Base-by-base conservation (phyloP, 176 grass and related monocot genomes). In the Dendrocalamus sinicus region DNA sequence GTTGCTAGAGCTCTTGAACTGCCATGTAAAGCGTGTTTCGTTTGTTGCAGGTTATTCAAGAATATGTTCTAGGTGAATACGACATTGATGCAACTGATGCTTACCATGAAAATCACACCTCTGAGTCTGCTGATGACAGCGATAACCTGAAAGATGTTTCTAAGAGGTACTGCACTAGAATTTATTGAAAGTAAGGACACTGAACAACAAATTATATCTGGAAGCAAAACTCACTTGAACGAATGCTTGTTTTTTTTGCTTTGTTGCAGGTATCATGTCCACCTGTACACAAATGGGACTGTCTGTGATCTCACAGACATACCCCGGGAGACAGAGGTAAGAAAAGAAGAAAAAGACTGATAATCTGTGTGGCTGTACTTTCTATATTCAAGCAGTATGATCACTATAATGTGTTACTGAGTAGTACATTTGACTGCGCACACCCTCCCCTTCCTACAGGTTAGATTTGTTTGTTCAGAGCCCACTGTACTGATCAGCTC, bases 61-160 rank as follows among this genome's bases (percentile, higher is more conserved):
- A 99, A 86, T 99, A 94, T 91, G 84, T 99, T 84, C 85, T 99
- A 88, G 96, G 96, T 10, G 69, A 88, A 85, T 99, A 87, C 54
- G 93, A 94, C 13, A 52, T 83, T 57, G 90, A 99, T 62, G 96
- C 90, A 67, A 99, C 96, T 53, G 67, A 68, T 75, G 75, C 73
- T 41, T 91, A 89, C 66, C 87, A 94, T 70, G 82, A 99, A 40
- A 99, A 99, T 59, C 89, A 73, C 50, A 89, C 81, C 72, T 86
- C 91, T 80, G 62, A 80, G 17, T 88, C 85, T 69, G 67, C 81
- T 44, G 74, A 91, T 17, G 88, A 89, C 73, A 88, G 88, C n/a
- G 75, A 78, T 81, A 87, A 44, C 0, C 76, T 86, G 59, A 92
- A 87, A 90, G 93, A 94, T 92, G 88, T 87, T 48, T 94, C 93